These are phyloP conservation scores for Sugiyamaella grinbergsii DNA, from an alignment of 1,139 yeast genomes.

Conservation along the genomic window DNA sequence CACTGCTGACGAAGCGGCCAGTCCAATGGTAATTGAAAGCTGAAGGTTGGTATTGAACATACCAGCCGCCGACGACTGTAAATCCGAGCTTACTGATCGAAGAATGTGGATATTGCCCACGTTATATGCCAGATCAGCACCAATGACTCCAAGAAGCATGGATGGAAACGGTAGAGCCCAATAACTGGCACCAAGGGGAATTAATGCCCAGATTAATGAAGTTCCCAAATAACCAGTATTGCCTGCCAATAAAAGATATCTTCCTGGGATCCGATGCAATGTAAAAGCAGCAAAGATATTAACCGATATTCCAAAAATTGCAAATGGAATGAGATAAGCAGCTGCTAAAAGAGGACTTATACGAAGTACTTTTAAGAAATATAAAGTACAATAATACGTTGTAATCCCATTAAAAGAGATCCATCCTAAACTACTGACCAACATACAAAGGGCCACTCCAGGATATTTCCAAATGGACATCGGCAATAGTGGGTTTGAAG, in stretches of 20 bases:
- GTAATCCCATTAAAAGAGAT: constrained; percentile 46
- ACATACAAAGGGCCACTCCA: constrained; percentile 46
- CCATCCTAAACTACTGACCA: constrained; percentile 44
- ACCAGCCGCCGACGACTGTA: constrained; percentile 51
- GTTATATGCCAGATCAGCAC: constrained; percentile 51
- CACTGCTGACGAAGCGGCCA: constrained; percentile 46
- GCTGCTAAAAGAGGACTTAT: constrained; percentile 46
- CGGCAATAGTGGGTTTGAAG: constrained; percentile 50
- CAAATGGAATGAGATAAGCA: constrained; percentile 46
- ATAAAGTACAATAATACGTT: constrained; percentile 45
- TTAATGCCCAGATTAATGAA: constrained; percentile 47
- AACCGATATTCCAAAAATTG: constrained; percentile 44
- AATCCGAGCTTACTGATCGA: constrained; percentile 43
- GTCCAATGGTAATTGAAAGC: constrained; percentile 45
- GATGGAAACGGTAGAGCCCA: constrained; percentile 51
- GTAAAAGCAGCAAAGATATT: constrained; percentile 49
- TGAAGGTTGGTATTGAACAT: constrained; percentile 49
- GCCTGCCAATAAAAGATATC: constrained; percentile 42
- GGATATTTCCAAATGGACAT: constrained; percentile 45
- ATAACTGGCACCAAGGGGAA: constrained; percentile 41
- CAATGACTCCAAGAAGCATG: constrained; percentile 44
- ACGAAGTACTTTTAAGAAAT: constrained; percentile 45
- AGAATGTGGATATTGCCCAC: constrained; percentile 48
- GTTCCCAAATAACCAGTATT: constrained; percentile 42
- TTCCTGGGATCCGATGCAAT: constrained; percentile 48